Evolutionary conservation across 768 basidiomycete species (phyloP), one percentile per base, ranked within the genome.

Genomic region (Podaxis mareebaensis): DNA sequence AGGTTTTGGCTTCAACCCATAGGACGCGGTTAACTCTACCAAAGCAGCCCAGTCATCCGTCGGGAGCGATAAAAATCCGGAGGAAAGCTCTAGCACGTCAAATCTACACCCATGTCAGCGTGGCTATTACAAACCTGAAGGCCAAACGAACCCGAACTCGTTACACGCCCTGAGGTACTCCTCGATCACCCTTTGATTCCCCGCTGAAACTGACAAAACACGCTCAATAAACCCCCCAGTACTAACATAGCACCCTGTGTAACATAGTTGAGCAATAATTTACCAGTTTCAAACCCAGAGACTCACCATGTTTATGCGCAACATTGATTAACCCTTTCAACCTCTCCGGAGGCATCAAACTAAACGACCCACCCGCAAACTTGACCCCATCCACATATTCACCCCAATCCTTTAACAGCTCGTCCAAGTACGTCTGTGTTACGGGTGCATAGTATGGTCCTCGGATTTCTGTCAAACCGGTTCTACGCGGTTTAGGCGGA

Each of bases 41-140:
- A 81, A 68, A 4, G 71, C 70, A 8, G 75, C 71, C 79, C 78
- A 81, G 58, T 81, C 81, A 7, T 78, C 72, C 1, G 77, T 73
- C 1, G 80, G 80, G 63, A 82, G 77, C n/a, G 79, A 78, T 28
- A 81, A 69, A 67, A 83, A 80, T 15, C 77, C 77, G 3, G 79
- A 78, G 1, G 81, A 81, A 40, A 81, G 71, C 64, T 79, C 79
- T 1, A 82, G 64, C 15, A 82, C 78, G 67, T 79, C 80, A 66
- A 82, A 79, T n/a, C 74, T 79, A 54, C 26, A 36, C 2, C 3
- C 6, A 10, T 10, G 22, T 51, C 24, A 51, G 4, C 10, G 22
- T 24, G 24, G 8, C 26, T 7, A 22, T 11, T 5, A 3, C 4
- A 15, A 6, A 51, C 4, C 28, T 24, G 49, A 49, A 8, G 22